These are phyloP conservation scores for Multifurca ochricompacta DNA, from an alignment of 768 basidiomycete genomes.

Conservation along the genomic window DNA sequence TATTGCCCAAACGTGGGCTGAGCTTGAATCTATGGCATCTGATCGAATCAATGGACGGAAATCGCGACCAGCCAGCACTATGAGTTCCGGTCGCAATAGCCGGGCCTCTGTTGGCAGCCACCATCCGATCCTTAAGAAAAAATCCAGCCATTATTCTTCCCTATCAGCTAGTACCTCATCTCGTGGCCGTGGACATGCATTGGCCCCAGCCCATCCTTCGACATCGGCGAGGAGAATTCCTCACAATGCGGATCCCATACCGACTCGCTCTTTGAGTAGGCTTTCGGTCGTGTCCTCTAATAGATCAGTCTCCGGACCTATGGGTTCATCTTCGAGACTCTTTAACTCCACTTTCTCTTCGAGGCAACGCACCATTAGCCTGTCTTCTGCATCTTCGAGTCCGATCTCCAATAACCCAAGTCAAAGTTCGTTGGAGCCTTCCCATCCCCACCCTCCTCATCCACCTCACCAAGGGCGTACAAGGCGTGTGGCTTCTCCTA, in stretches of 20 bases:
- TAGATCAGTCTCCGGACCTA: slow-evolving; percentile 67
- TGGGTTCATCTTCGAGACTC: slow-evolving; percentile 35
- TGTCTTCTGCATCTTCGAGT: slow-evolving; percentile 39
- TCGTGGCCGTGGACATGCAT: slow-evolving; percentile 27
- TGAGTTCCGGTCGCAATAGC: slow-evolving; percentile 58
- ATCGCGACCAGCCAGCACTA: slow-evolving; percentile 57
- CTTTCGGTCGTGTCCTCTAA: slow-evolving; percentile 45
- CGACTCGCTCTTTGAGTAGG: slow-evolving; percentile 49
- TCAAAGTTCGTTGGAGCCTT: slow-evolving; percentile 28
- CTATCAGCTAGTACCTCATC: slow-evolving; percentile 33
- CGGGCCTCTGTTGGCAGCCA: slow-evolving; percentile 35
- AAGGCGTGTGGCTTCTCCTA: slow-evolving; percentile 47
- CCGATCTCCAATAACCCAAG: slow-evolving; percentile 29
- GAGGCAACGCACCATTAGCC: slow-evolving; percentile 72
- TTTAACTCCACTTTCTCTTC: slow-evolving; percentile 70
- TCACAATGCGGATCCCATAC: slow-evolving; percentile 28
- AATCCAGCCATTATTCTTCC: slow-evolving; percentile 32
- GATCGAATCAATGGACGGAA: slow-evolving; percentile 55
- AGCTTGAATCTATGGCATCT: slow-evolving; percentile 73
- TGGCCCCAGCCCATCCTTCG: slow-evolving; percentile 40
- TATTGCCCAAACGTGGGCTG: slow-evolving; percentile 72
- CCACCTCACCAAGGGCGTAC: slow-evolving; percentile 36
- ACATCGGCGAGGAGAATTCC: slow-evolving; percentile 43
- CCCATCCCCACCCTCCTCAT: slow-evolving; percentile 31
- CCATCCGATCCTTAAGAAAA: slow-evolving; percentile 24